These are phyloP conservation scores for Vicia faba DNA, from an alignment of 306 rosid genomes.

Conservation along the genomic window DNA sequence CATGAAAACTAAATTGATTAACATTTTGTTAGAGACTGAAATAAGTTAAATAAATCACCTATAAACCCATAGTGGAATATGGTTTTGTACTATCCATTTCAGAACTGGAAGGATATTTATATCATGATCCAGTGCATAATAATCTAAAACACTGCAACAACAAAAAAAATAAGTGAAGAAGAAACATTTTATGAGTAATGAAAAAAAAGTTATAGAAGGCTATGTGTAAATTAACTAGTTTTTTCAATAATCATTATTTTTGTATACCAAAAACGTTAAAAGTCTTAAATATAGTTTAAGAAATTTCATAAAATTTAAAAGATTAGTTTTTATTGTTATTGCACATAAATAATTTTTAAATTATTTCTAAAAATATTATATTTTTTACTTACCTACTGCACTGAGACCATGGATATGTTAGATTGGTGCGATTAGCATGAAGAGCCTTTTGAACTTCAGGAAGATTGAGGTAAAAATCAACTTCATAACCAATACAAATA, in stretches of 20 bases:
- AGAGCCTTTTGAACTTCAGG: conserved; percentile 90
- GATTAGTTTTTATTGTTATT: too few relatives aligned
- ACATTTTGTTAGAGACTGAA: not conserved
- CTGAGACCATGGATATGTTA: conserved; percentile 73
- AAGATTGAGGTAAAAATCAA: conserved; percentile 68
- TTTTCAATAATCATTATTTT: too few relatives aligned
- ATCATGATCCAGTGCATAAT: conserved; percentile 62
- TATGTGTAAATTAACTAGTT: too few relatives aligned
- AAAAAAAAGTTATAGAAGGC: not conserved
- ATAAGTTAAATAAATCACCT: conserved; percentile 49
- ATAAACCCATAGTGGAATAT: conserved; percentile 83
- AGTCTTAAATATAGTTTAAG: too few relatives aligned
- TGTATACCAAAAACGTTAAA: too few relatives aligned
- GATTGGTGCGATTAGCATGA: conserved; percentile 87
- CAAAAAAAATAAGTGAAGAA: conserved; percentile 27
- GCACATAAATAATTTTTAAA: too few relatives aligned
- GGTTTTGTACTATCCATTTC: conserved; percentile 63
- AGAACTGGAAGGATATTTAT: conserved; percentile 77
- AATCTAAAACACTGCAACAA: conserved; percentile 57
- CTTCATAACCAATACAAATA: conserved; percentile 76
- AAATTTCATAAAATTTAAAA: too few relatives aligned
- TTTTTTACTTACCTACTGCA: conserved; percentile 64
- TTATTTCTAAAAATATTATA: too few relatives aligned
- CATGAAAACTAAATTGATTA: too few relatives aligned
- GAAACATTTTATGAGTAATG: conserved; percentile 19